phyloP scores from a whole-genome alignment of 371 early-diverging fungal species.

The Rhizopus sp. region DNA sequence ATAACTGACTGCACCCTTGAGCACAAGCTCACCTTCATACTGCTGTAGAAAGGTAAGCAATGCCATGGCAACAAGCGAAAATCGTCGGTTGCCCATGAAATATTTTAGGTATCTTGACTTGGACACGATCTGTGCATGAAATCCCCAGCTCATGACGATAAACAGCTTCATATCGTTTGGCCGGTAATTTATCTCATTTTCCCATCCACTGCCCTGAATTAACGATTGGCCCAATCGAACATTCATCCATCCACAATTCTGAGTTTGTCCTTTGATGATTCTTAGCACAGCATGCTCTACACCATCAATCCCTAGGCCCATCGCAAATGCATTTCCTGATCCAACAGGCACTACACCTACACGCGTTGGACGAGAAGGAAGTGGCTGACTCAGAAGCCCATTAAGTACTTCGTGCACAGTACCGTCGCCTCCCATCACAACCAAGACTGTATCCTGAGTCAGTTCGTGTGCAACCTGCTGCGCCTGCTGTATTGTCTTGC shows the following conservation, averaged over 20 bases:
- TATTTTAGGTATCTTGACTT: slow-evolving; percentile 39
- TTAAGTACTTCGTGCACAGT: slow-evolving; percentile 51
- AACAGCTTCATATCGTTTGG: slow-evolving; percentile 19
- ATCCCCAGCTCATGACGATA: slow-evolving; percentile 55
- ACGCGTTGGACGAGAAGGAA: slow-evolving; percentile 9
- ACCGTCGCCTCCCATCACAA: slow-evolving; percentile 54
- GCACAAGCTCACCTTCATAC: slow-evolving; percentile 34
- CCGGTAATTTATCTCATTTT: slow-evolving; percentile 16
- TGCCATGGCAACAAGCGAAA: slow-evolving; percentile 39
- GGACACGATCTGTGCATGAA: slow-evolving; percentile 53
- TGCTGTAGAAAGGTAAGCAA: slow-evolving; percentile 35
- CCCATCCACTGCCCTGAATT: slow-evolving; percentile 12
- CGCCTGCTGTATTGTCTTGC: slow-evolving; percentile 16
- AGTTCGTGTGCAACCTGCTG: not conserved
- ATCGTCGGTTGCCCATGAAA: slow-evolving; percentile 46
- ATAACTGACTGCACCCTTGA: slow-evolving; percentile 26
- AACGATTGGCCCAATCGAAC: slow-evolving; percentile 29
- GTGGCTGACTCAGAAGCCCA: slow-evolving; percentile 24
- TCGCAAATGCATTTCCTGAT: slow-evolving; percentile 49
- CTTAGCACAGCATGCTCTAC: slow-evolving; percentile 34
- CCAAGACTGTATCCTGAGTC: slow-evolving; percentile 13
- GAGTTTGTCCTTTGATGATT: slow-evolving; percentile 35
- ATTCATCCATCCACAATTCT: slow-evolving; percentile 34
- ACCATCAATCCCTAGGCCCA: slow-evolving; percentile 33
- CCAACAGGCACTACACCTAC: slow-evolving; percentile 47